Evolutionary conservation across 306 rosid species (phyloP).

Genomic region (Leucaena leucocephala): DNA sequence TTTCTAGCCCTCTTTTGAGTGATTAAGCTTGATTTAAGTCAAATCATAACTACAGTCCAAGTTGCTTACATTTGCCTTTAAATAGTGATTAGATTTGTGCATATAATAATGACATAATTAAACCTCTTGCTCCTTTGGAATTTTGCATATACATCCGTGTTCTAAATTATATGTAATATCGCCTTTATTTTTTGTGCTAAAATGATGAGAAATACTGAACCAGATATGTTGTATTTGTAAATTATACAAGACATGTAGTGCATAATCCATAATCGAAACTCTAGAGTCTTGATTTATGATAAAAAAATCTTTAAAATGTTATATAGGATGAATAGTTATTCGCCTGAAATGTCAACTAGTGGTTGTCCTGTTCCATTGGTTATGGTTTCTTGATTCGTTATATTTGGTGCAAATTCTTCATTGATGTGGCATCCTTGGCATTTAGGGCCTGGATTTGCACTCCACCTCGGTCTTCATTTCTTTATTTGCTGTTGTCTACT

Average conservation of each 20-base stretch:
- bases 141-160: background rate
- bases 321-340: background rate
- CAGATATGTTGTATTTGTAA: background rate
- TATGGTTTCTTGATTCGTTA: background rate
- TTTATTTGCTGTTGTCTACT: constrained; percentile 10
- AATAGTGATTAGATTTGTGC: background rate
- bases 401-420: background rate
- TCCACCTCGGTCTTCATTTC: background rate
- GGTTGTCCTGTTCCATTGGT: background rate
- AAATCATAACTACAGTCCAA: constrained; percentile 14
- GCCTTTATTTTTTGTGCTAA: background rate
- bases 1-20: background rate
- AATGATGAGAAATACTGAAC: background rate
- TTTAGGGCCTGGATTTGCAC: background rate
- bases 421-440: background rate
- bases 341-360: background rate
- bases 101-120: background rate
- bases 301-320: background rate
- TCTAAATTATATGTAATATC: background rate
- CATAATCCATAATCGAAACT: background rate
- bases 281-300: background rate
- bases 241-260: background rate
- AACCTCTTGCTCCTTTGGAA: background rate
- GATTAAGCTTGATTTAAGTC: background rate
- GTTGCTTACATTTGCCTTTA: background rate